Conservation (phyloP, 2,329 filamentous ascomycete species). For the Colletotrichum acutatum region DNA sequence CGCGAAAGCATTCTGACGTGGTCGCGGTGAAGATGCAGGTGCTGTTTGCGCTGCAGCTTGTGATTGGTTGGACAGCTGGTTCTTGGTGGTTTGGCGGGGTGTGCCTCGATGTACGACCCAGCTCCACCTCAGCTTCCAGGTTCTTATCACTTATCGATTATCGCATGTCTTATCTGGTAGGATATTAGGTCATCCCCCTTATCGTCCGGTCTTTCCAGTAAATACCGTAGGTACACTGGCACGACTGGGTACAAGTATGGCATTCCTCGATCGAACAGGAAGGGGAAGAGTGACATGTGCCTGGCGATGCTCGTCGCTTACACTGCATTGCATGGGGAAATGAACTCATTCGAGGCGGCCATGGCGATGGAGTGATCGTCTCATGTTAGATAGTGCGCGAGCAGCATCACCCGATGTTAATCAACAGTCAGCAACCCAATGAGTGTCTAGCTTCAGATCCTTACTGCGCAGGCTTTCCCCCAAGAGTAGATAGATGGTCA, state of each 20-base stretch:
- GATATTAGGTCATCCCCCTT: background rate
- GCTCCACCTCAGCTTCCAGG: too few relatives aligned
- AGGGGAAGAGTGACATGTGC: background rate
- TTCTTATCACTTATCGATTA: background rate
- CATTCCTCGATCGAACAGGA: background rate
- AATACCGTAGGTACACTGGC: too few relatives aligned
- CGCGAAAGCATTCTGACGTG: conserved; percentile 15
- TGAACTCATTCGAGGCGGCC: background rate
- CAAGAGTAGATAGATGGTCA: background rate
- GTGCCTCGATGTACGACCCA: conserved; percentile 8
- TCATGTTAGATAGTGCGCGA: conserved; percentile 1
- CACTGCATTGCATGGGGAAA: background rate
- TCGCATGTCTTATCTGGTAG: conserved; percentile 2
- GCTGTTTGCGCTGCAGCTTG: conserved; percentile 31
- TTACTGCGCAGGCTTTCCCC: background rate
- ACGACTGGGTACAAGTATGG: too few relatives aligned
- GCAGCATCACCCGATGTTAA: conserved; percentile 9
- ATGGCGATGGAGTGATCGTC: conserved; percentile 19
- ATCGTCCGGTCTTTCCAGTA: background rate
- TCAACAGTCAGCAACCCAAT: background rate
- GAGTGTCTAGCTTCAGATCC: background rate
- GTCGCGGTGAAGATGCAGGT: conserved; percentile 24
- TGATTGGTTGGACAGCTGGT: conserved; percentile 25
- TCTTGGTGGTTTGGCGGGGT: conserved; percentile 28
- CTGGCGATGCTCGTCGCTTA: background rate